phyloP scores from a whole-genome alignment of 768 basidiomycete species.

The Cystobasidium tubakii region DNA sequence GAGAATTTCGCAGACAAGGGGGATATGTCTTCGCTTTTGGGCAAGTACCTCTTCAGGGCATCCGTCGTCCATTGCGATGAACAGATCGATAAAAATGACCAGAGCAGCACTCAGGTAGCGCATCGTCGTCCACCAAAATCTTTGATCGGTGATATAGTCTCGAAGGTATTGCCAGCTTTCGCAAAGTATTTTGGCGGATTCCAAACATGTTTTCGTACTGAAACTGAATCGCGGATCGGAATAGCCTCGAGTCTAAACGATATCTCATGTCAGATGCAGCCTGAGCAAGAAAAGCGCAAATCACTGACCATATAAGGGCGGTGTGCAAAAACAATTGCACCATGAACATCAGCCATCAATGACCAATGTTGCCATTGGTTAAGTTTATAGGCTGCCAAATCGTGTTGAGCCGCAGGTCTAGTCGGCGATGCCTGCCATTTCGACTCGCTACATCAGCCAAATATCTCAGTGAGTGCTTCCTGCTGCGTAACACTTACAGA shows the following conservation, averaged over 20 bases:
- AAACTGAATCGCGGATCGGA: slow-evolving; percentile 18
- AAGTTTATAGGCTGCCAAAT: slow-evolving; percentile 13
- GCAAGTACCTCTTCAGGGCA: slow-evolving; percentile 17
- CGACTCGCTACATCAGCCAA: too few species aligned
- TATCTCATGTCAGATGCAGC: not conserved
- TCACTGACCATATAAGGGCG: slow-evolving; percentile 26
- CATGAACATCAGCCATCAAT: slow-evolving; percentile 27
- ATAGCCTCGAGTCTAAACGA: slow-evolving; percentile 14
- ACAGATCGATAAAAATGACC: slow-evolving; percentile 42
- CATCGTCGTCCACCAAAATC: slow-evolving; percentile 17
- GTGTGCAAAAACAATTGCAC: slow-evolving; percentile 8
- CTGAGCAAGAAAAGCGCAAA: not conserved
- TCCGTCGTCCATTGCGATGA: slow-evolving; percentile 41
- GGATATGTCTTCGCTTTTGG: slow-evolving; percentile 2
- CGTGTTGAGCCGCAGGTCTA: not conserved
- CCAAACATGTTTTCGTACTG: slow-evolving; percentile 16
- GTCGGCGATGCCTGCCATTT: too few species aligned
- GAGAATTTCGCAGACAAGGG: not conserved
- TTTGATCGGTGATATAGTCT: slow-evolving; percentile 13
- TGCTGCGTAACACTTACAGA: not conserved
- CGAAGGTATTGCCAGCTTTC: slow-evolving; percentile 16
- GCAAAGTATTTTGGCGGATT: slow-evolving; percentile 24
- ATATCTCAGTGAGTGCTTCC: too few species aligned
- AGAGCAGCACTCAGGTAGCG: slow-evolving; percentile 30
- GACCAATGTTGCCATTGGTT: slow-evolving; percentile 22